Base-by-base conservation (phyloP, 371 early-diverging fungal genomes). In the Choanephora cucurbitarum region DNA sequence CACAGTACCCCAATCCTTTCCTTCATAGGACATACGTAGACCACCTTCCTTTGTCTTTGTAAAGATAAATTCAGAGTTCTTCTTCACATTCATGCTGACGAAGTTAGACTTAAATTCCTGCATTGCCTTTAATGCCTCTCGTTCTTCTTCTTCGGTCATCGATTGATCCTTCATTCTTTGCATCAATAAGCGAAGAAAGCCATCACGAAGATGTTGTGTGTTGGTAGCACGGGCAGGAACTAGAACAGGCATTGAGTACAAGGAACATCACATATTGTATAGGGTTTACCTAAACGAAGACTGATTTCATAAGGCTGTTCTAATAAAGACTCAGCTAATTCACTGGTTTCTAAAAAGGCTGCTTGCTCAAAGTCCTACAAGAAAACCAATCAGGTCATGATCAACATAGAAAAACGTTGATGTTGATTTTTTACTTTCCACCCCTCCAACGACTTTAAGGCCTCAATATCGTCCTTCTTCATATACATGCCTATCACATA, bases 131-230 rank as follows among this genome's bases (percentile, higher is more conserved):
- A 86, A 60, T 5, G 82, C 74, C 18, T 73, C 70, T 64, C 58
- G 63, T 45, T 74, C 77, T 37, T 75, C 63, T 1, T 77, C 78
- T 55, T 80, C 82, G 0, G 66, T 57, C 48, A 76, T 34, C 3
- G 62, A 49, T 44, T 78, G 72, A 8, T 67, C 67, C 9, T 64
- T 73, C 79, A 75, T 77, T 40, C 74, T 79, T 37, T 60, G 76
- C 45, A 78, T 62, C 50, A 89, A 66, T n/a, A 77, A 60, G 5
- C 86, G 71, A 9, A 84, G 72, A 60, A 90, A 87, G 0, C 90
- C 89, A 60, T 90, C 88, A 6, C 90, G 82, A 39, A 90, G 60
- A 69, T 90, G 90, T 22, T 85, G 83, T 1, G 84, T 85, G 50
- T 82, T 82, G 4, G 90, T 87, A 41, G 72, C 63, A 23, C 83